phyloP scores from a whole-genome alignment of 495 filamentous ascomycete genomes.

The Daldinia childiae region DNA sequence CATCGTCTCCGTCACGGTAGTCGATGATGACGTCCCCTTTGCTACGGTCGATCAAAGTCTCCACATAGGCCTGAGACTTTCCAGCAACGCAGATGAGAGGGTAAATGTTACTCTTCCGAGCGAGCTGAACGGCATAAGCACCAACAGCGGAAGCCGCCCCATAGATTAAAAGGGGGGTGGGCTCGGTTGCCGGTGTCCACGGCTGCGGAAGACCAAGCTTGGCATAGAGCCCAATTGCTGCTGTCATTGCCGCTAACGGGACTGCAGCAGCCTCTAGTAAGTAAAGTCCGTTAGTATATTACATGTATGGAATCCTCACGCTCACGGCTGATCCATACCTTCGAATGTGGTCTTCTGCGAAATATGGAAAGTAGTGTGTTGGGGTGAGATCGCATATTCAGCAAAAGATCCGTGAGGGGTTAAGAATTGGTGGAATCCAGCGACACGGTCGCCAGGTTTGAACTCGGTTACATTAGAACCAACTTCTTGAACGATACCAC shows the following conservation, averaged over 20 bases:
- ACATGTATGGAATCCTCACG: not conserved
- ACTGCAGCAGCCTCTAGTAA: conserved; percentile 71
- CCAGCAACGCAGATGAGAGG: conserved; percentile 78
- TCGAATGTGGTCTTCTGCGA: conserved; percentile 72
- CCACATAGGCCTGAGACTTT: conserved; percentile 63
- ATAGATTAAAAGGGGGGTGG: conserved; percentile 61
- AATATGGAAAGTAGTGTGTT: conserved; percentile 75
- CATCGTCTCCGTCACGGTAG: conserved; percentile 70
- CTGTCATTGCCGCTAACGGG: conserved; percentile 79
- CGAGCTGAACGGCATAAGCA: conserved; percentile 73
- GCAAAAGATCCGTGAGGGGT: conserved; percentile 69
- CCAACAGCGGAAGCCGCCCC: conserved; percentile 75
- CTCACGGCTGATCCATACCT: conserved; percentile 50
- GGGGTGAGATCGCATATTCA: conserved; percentile 73
- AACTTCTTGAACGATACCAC: conserved; percentile 70
- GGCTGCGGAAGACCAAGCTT: conserved; percentile 70
- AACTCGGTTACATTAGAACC: conserved; percentile 70
- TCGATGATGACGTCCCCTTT: conserved; percentile 78
- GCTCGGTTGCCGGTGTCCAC: conserved; percentile 60
- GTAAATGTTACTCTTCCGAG: conserved; percentile 72
- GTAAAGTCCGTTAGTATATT: conserved; percentile 20
- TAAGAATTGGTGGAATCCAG: conserved; percentile 69
- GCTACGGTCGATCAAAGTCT: conserved; percentile 64
- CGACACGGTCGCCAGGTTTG: conserved; percentile 73
- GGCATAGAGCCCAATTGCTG: conserved; percentile 70